Evolutionary conservation across 208 protist species (phyloP).

Genomic region (Crithidia bombi): DNA sequence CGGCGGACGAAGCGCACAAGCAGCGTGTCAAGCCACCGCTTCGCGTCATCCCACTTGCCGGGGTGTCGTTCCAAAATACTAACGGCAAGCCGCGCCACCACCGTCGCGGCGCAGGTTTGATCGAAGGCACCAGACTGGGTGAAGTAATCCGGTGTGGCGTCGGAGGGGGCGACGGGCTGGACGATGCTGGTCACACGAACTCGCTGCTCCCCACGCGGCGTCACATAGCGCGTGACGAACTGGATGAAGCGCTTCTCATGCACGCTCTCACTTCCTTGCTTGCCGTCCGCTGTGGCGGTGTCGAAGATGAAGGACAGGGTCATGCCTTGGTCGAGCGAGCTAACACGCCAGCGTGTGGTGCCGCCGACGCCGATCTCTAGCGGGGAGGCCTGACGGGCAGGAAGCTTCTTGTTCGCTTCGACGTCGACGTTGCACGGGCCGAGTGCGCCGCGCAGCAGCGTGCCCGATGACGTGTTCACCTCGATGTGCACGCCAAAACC

Average conservation of each 20-base stretch:
- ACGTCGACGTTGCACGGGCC: slow-evolving; percentile 72
- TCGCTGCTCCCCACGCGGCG: slow-evolving; percentile 70
- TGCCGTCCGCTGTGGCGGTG: slow-evolving; percentile 61
- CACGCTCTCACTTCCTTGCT: slow-evolving; percentile 4
- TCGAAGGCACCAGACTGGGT: slow-evolving; percentile 89
- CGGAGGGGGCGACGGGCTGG: slow-evolving; percentile 62
- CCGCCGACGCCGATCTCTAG: slow-evolving; percentile 64
- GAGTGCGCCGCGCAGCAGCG: slow-evolving; percentile 69
- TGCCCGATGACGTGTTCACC: slow-evolving; percentile 76
- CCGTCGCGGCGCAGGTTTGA: slow-evolving; percentile 91
- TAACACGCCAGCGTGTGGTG: slow-evolving; percentile 72
- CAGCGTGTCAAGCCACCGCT: slow-evolving; percentile 98
- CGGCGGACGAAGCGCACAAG: slow-evolving; percentile 97
- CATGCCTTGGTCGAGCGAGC: slow-evolving; percentile 60
- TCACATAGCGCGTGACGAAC: slow-evolving; percentile 95
- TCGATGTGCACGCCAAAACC: slow-evolving; percentile 76
- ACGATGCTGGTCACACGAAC: slow-evolving; percentile 90
- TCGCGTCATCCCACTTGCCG: slow-evolving; percentile 90
- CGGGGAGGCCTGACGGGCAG: slow-evolving; percentile 44
- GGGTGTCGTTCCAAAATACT: slow-evolving; percentile 71
- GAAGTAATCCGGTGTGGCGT: slow-evolving; percentile 54
- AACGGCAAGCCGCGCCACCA: slow-evolving; percentile 81
- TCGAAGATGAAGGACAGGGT: slow-evolving; percentile 81
- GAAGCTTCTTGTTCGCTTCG: slow-evolving; percentile 42
- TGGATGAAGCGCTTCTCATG: slow-evolving; percentile 86